Evolutionary conservation across 257 asterid genomes (phyloP), one percentile per base, ranked within the genome.

Genomic region (Jacaranda copaia): DNA sequence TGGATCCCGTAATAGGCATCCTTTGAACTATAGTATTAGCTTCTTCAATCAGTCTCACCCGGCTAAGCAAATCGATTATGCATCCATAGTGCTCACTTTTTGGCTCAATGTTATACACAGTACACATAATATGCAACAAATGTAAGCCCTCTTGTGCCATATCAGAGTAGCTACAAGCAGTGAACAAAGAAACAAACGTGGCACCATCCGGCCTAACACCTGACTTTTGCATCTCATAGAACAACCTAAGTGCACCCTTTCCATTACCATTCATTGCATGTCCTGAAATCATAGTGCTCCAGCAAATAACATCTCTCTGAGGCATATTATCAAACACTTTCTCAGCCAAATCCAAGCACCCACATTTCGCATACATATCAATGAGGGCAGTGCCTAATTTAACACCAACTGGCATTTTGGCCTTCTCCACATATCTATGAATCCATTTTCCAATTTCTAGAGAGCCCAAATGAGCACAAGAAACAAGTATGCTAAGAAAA

Each of bases 221-320:
- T 2, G 16, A 48, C 10, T 67, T 77, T 67, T 58, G 81, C 98
- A 93, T 93, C 32, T 91, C 87, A 13, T 79, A 19, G 45, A 91
- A 93, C 70, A 86, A 52, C 58, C 32, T 60, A 58, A 93, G 74
- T 5, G 94, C 96, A 19, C 63, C 57, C 59, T 73, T 79, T 19
- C 90, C 91, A 20, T 82, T 68, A 2, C 94, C 96, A 72, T 93
- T 89, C 90, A 86, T 85, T n/a, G 91, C 96, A 60, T 82, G 84
- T 32, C 93, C 94, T 14, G 90, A 89, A 60, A 93, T 84, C 93
- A 91, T 84, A 7, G 91, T 83, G 82, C 88, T 93, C 89, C 92
- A 93, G 79, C 93, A 85, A 36, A 91, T 83, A 61, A 85, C 81
- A 69, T 93, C 96, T 67, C 90, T 87, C 0, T 73, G 61, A 3